Evolutionary conservation across 1,139 yeast species (phyloP), one percentile per base, ranked within the genome.

Genomic region (Scheffersomyces cryptocercus): DNA sequence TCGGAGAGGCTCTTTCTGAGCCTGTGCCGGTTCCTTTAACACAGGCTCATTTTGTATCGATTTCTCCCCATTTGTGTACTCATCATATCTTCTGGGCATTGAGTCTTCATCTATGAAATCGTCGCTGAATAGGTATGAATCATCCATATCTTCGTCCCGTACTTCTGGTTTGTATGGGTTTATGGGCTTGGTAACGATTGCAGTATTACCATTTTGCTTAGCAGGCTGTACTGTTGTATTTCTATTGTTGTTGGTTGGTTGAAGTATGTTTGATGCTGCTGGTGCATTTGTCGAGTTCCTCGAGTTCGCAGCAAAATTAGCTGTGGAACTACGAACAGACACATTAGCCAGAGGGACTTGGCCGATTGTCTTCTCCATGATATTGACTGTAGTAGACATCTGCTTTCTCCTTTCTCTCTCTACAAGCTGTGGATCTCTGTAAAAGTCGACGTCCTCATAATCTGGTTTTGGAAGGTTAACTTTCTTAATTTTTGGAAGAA

Each of bases 51-150:
- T 20, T 20, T 20, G 26, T 6, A 20, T 20, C 35, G 15, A 11
- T 15, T 14, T 8, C 12, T 31, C 20, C 3, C 24, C 35, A n/a
- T 31, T 31, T n/a, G 15, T 31, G 35, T 36, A 62, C 34, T 54
- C 70, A 46, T 51, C 72, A 12, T 31, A 31, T 31, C 35, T 31
- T 14, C 20, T 14, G 4, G 35, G 35, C 35, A 31, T 31, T 26
- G 29, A 20, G 28, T 49, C 52, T 20, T 45, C 55, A 13, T 46
- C 49, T 44, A 45, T 42, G 45, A 70, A 48, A 45, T 84, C 90
- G 56, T 85, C 91, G 54, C 88, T 82, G 53, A 84, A 83, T 44
- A 77, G 67, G 49, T 84, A 77, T 2, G 88, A 83, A 51, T 83
- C 90, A 43, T 84, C 89, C 47, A 81, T 69, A 44, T 77, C 73